Conservation (phyloP, 164 flowering plant species). For the Magnolia sinica region DNA sequence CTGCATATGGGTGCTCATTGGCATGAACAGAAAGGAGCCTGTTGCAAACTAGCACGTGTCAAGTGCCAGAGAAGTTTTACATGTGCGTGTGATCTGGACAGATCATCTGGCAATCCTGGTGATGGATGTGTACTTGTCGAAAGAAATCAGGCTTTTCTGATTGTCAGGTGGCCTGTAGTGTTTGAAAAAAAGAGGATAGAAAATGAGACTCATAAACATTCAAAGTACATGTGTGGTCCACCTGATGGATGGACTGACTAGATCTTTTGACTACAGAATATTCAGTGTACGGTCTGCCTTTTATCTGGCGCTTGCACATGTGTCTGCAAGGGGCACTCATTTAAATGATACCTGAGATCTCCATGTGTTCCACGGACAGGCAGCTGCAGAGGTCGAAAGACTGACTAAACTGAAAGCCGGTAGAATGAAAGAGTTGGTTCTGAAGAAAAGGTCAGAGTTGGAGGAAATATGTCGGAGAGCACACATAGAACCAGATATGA, state of each 20-base stretch:
- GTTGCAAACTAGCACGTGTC: neutral
- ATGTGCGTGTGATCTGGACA: neutral
- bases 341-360: constrained; percentile 6
- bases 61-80: neutral
- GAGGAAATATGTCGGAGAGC: constrained; percentile 71
- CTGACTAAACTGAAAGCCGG: constrained; percentile 78
- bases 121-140: neutral
- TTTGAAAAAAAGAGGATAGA: neutral
- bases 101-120: neutral
- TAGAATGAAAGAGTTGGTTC: constrained; percentile 89
- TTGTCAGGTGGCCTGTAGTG: neutral
- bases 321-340: neutral
- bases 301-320: neutral
- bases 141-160: neutral
- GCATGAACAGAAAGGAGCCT: neutral
- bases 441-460: constrained; percentile 76
- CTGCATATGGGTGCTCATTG: neutral
- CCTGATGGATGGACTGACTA: neutral
- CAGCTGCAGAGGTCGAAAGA: constrained; percentile 71
- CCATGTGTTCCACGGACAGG: constrained; percentile 41
- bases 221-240: neutral
- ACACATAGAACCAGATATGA: constrained; percentile 81
- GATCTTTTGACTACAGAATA: neutral
- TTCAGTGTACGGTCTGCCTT: neutral
- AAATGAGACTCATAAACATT: neutral